Conservation (phyloP, 305 asterid genomes). For the Ajuga reptans region DNA sequence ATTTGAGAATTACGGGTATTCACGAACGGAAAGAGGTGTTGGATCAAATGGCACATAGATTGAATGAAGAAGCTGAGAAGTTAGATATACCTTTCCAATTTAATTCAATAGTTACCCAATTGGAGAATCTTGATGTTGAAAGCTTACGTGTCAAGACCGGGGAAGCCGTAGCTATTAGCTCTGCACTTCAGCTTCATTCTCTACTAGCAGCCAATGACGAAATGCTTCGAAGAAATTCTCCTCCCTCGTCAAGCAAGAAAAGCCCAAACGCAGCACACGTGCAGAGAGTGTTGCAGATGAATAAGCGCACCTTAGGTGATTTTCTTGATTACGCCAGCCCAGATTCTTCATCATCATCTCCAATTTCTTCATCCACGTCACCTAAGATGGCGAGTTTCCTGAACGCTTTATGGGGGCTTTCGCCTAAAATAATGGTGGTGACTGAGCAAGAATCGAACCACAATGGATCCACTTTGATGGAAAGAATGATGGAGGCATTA, state of each 20-base stretch:
- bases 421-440: constrained; percentile 57
- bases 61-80: constrained; percentile 54
- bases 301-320: constrained; percentile 6
- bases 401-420: constrained; percentile 42
- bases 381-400: constrained; percentile 38
- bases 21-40: constrained; percentile 43
- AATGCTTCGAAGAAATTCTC: not conserved
- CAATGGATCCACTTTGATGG: constrained; percentile 41
- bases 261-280: not conserved
- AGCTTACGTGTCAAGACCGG: constrained; percentile 48
- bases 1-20: constrained; percentile 50
- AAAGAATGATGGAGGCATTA: constrained; percentile 51
- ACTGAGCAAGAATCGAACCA: constrained; percentile 73
- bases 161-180: constrained; percentile 57
- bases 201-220: constrained; percentile 44
- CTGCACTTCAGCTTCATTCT: constrained; percentile 44
- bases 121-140: constrained; percentile 46
- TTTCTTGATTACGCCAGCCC: constrained; percentile 18
- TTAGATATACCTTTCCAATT: constrained; percentile 57
- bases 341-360: not conserved
- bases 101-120: constrained; percentile 34
- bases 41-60: constrained; percentile 38
- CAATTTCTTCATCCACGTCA: constrained; percentile 7
- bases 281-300: constrained; percentile 8
- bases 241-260: constrained; percentile 1